Evolutionary conservation across 2,329 filamentous ascomycete species (phyloP), one percentile per base, ranked within the genome.

Genomic region (Pseudofabraea citricarpa): DNA sequence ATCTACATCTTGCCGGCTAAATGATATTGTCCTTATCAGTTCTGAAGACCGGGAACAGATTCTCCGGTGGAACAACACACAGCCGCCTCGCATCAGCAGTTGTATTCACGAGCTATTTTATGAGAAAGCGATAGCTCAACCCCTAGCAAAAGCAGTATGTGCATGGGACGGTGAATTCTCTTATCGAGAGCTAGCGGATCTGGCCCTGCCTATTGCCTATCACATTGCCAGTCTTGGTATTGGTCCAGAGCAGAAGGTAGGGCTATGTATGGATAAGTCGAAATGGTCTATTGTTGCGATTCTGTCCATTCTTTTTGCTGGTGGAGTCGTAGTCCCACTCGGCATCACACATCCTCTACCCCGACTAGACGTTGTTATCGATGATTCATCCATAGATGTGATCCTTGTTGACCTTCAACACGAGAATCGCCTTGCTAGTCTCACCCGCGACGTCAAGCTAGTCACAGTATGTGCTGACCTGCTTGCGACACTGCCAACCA

Each of bases 261-360:
- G 45, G 38, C 26, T 54, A 51, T 31, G 52, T 56, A 31, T 37
- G 35, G 35, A 37, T 21, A 59, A 59, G 37, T 57, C 56, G 2
- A 43, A 40, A 27, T 58, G 51, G 45, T 48, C 52, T 31, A 45
- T 58, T 22, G 50, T 60, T 27, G 50, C 53, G 4, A 56, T 58
- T 54, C 37, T 61, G 9, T 50, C 47, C 26, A 50, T 61, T 3
- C 40, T 59, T 20, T 53, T 55, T 36, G 50, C 55, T 31, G 58
- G 58, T 9, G 54, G 48, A 20, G 35, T 37, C 10, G 19, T 37
- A 37, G 35, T 37, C 10, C 35, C 35, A 37, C 35, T 61, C 12
- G 53, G 59, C 16, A 19, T 33, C 18, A 24, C 36, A 24, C 42
- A 44, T 33, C 33, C 40, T 31, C 18, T 36, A 19, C 18, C 24